phyloP scores from a whole-genome alignment of 2,329 filamentous ascomycete species.

The Neonectria faginata region DNA sequence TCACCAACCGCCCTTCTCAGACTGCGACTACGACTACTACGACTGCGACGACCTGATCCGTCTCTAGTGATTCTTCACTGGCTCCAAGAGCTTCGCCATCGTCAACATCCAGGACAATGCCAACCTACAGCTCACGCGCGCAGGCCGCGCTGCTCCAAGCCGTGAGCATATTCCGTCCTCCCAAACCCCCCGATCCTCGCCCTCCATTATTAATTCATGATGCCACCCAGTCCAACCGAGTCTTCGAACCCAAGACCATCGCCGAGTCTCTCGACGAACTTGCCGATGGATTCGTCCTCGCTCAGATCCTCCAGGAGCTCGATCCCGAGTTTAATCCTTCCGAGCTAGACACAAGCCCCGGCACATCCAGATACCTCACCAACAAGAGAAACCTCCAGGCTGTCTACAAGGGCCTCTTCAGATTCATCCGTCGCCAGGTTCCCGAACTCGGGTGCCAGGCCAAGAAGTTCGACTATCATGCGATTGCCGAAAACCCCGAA shows the following conservation, averaged over 20 bases:
- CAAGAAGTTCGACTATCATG: slow-evolving; percentile 66
- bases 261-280: slow-evolving; percentile 64
- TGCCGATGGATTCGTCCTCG: slow-evolving; percentile 66
- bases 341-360: slow-evolving; percentile 62
- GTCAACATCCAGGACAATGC: slow-evolving; percentile 46
- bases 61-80: slow-evolving; percentile 3
- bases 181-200: slow-evolving; percentile 10
- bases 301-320: slow-evolving; percentile 68
- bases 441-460: slow-evolving; percentile 64
- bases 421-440: slow-evolving; percentile 66
- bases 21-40: slow-evolving; percentile 26
- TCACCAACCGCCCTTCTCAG: slow-evolving; percentile 30
- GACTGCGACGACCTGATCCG: slow-evolving; percentile 13
- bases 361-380: slow-evolving; percentile 58
- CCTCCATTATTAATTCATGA: slow-evolving; percentile 30
- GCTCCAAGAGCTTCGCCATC: slow-evolving; percentile 18
- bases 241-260: slow-evolving; percentile 59
- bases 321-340: slow-evolving; percentile 67
- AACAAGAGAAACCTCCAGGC: slow-evolving; percentile 65
- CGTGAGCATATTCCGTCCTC: slow-evolving; percentile 52
- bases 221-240: slow-evolving; percentile 48
- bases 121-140: slow-evolving; percentile 55
- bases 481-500: slow-evolving; percentile 68
- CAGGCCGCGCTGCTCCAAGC: slow-evolving; percentile 69
- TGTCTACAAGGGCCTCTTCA: slow-evolving; percentile 65